Conservation (phyloP, 2,329 filamentous ascomycete species). For the Colletotrichum sp. region DNA sequence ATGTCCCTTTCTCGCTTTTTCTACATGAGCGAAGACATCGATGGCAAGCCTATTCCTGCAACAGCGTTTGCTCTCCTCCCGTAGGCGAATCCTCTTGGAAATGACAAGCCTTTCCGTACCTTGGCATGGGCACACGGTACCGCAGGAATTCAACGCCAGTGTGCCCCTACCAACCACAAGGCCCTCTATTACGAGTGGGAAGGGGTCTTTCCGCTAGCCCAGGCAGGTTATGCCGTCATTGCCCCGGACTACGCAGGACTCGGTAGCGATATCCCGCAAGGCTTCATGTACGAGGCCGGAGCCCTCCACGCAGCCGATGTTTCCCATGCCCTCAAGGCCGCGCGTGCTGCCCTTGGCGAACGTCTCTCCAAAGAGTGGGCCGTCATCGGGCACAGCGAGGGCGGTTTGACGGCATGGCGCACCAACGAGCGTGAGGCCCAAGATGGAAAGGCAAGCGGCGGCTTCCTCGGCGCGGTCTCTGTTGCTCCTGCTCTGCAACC, state of each 20-base stretch:
- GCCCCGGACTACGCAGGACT: constrained; percentile 12
- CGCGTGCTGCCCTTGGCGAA: constrained; percentile 12
- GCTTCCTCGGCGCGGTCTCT: constrained; percentile 17
- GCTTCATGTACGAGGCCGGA: constrained; percentile 25
- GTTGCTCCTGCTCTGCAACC: constrained; percentile 16
- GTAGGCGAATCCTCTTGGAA: not conserved
- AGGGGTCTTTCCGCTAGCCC: constrained; percentile 21
- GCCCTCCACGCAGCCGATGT: constrained; percentile 24
- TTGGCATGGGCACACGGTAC: constrained; percentile 30
- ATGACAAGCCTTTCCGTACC: constrained; percentile 1
- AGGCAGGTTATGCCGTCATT: constrained; percentile 11
- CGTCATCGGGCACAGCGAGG: constrained; percentile 26
- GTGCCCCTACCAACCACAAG: constrained; percentile 27
- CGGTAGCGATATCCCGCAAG: constrained; percentile 22
- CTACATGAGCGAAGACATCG: constrained; percentile 18
- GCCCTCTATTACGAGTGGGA: constrained; percentile 26
- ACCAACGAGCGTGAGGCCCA: constrained; percentile 26
- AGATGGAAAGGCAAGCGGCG: constrained; percentile 6
- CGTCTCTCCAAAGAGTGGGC: constrained; percentile 25
- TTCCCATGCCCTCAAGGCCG: constrained; percentile 19
- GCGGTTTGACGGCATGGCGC: constrained; percentile 27
- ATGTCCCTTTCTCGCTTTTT: constrained; percentile 1
- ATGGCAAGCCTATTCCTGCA: constrained; percentile 4
- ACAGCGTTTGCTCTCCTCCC: constrained; percentile 21
- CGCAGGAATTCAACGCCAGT: constrained; percentile 22